Evolutionary conservation across 164 flowering plant genomes (phyloP), one percentile per base, ranked within the genome.

Genomic region (Kingdonia uniflora): DNA sequence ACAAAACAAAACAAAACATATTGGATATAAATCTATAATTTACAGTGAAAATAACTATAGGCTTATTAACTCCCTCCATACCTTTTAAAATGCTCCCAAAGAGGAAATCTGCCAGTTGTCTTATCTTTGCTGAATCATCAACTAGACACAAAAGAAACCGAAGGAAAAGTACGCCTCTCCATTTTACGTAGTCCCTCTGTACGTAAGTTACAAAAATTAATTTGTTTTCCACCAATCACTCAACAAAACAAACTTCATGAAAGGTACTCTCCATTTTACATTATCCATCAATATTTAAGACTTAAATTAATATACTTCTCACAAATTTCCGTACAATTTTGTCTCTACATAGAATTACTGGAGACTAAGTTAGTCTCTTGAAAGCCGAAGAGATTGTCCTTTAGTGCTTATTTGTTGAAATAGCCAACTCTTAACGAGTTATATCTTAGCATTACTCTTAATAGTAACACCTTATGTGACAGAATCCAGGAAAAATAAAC

Each of bases 131-230:
- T 10, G 99, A 94, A 37, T 89, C 95, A 58, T 94, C 99, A 48
- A 86, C 97, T 38, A 94, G 87, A 35, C 87, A 80, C 38, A 89
- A 54, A 50, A 94, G 95, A 70, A 94, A 94, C 17, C 92, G 70
- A 47, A 88, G 92, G 68, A 94, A 94, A 49, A 94, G 84, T 24
- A 89, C 77, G 51, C 99, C 97, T 68, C 96, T 79, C 97, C 99
- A 94, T 69, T 94, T 94, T 46, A 94, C 99, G 68, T 94, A 94
- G 72, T 94, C 99, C 68, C 95, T 76, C 99, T 94, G 71, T n/a
- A 57, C 5, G 61, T 14, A 15, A 43, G 16, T 19, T 42, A 35
- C 2, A 41, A 57, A 16, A 11, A 20, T 6, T 6, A 15, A 47
- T 14, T n/a, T 19, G 5, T 45, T 23, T 48, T 15, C 29, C 5